phyloP scores from a whole-genome alignment of 2,329 filamentous ascomycete genomes.

The Curvularia spicifera region DNA sequence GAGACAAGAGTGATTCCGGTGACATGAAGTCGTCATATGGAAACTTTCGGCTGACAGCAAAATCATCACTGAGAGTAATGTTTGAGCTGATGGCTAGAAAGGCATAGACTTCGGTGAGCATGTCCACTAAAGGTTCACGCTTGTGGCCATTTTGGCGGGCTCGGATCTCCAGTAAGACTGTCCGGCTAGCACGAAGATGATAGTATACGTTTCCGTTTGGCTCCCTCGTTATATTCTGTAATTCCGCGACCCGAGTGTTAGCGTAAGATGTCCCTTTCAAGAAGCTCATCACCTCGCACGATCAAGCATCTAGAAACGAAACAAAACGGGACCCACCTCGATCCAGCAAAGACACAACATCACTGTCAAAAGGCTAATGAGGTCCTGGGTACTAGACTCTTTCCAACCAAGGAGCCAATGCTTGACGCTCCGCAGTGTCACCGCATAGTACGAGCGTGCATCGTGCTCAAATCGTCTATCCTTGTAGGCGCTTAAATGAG shows the following conservation, averaged over 20 bases:
- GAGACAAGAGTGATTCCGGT: background rate
- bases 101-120: conserved; percentile 11
- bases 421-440: conserved; percentile 10
- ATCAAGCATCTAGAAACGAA: background rate
- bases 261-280: background rate
- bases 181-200: conserved; percentile 10
- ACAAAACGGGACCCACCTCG: conserved; percentile 1
- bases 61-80: conserved; percentile 3
- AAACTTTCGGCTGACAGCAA: conserved; percentile 2
- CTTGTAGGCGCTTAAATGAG: conserved; percentile 2
- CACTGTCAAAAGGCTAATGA: conserved; percentile 4
- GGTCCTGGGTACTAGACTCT: background rate
- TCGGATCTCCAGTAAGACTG: conserved; percentile 5
- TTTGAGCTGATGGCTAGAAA: conserved; percentile 7
- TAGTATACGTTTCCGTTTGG: conserved; percentile 3
- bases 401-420: conserved; percentile 7
- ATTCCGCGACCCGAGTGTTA: background rate
- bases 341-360: conserved; percentile 8
- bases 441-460: conserved; percentile 10
- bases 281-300: no score
- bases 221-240: conserved; percentile 2
- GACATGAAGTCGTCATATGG: conserved; percentile 7
- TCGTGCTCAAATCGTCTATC: conserved; percentile 6
- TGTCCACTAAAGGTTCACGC: background rate
- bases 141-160: background rate